Conservation (phyloP, 2,329 filamentous ascomycete species). For the Arthrobotrys megalospora region DNA sequence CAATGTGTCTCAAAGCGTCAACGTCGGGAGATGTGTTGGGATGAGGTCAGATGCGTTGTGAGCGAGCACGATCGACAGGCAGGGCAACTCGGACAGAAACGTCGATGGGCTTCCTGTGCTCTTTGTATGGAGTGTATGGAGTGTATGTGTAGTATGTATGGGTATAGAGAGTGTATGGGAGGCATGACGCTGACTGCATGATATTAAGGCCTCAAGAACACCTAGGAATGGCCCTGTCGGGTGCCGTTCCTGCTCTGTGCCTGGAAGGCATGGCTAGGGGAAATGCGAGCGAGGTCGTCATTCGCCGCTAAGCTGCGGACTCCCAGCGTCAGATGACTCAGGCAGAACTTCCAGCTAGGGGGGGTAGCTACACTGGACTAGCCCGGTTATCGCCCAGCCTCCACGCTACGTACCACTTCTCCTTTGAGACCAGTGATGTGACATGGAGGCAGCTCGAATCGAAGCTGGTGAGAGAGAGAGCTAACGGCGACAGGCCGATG, state of each 20-base stretch:
- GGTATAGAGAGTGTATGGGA: neutral
- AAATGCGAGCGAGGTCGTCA: conserved; percentile 26
- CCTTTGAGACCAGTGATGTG: conserved; percentile 17
- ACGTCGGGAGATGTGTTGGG: conserved; percentile 42
- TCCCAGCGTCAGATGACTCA: conserved; percentile 52
- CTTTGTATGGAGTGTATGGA: neutral
- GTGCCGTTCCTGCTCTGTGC: conserved; percentile 25
- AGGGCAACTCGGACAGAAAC: conserved; percentile 27
- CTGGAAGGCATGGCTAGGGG: conserved; percentile 1
- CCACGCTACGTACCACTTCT: conserved; percentile 14
- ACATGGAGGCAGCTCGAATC: conserved; percentile 9
- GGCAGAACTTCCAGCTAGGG: conserved; percentile 9
- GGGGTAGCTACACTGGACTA: neutral
- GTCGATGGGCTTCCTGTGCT: neutral
- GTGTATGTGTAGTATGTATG: neutral
- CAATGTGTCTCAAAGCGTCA: conserved; percentile 29
- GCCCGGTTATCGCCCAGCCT: conserved; percentile 22
- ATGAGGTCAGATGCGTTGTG: conserved; percentile 58
- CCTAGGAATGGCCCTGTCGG: conserved; percentile 27
- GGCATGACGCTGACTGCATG: conserved; percentile 41
- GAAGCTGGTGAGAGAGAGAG: conserved; percentile 7
- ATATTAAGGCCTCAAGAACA: conserved; percentile 20
- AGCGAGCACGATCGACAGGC: conserved; percentile 23
- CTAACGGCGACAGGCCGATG: conserved; percentile 46
- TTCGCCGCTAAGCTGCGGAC: conserved; percentile 35